Conservation (phyloP, 768 basidiomycete genomes). For the Daedalea quercina region DNA sequence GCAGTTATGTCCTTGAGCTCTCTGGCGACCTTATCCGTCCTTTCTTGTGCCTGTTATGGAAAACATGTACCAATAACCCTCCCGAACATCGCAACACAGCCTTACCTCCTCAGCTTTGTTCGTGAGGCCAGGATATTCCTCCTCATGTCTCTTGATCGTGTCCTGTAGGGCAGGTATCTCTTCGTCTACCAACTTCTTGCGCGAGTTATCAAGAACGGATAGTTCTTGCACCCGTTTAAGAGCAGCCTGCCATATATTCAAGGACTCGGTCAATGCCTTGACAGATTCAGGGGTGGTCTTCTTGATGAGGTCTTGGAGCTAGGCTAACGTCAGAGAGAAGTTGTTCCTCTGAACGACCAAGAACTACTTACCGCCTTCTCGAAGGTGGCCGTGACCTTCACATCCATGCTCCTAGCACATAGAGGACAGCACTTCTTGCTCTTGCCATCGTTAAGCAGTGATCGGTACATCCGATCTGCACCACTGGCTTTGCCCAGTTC, state of each 20-base stretch:
- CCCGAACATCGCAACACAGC: neutral
- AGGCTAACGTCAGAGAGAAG: neutral
- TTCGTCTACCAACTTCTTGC: constrained; percentile 44
- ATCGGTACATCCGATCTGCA: constrained; percentile 43
- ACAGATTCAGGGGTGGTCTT: constrained; percentile 43
- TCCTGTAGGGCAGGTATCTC: constrained; percentile 67
- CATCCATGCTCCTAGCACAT: constrained; percentile 66
- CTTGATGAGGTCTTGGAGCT: constrained; percentile 64
- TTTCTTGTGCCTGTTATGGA: constrained; percentile 30
- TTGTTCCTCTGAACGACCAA: neutral
- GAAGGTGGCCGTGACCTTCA: constrained; percentile 48
- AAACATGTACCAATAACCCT: neutral
- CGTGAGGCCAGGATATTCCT: constrained; percentile 44
- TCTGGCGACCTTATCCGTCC: constrained; percentile 44
- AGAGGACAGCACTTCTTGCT: constrained; percentile 64
- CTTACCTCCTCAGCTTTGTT: constrained; percentile 57
- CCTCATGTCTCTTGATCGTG: constrained; percentile 52
- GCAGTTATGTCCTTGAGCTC: constrained; percentile 53
- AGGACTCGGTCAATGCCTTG: constrained; percentile 36
- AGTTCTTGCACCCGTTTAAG: constrained; percentile 51
- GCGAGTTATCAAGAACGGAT: constrained; percentile 46
- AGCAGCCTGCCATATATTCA: constrained; percentile 55
- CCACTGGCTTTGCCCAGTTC: constrained; percentile 23
- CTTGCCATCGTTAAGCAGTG: constrained; percentile 50
- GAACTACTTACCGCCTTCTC: constrained; percentile 57